These are phyloP conservation scores for Aspergillus vadensis DNA, from an alignment of 2,329 filamentous ascomycete species.

Conservation along the genomic window DNA sequence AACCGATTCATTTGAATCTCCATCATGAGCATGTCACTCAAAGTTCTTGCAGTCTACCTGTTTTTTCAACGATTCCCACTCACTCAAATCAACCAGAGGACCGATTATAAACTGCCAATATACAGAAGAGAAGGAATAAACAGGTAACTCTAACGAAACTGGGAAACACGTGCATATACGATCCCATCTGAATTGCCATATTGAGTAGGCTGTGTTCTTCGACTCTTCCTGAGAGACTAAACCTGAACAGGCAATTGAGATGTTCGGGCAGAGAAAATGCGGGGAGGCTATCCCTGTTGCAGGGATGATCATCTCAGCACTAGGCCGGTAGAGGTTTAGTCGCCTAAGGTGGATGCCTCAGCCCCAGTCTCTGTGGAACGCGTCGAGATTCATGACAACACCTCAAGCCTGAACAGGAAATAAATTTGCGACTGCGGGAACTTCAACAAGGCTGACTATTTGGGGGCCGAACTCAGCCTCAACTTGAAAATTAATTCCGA, in stretches of 20 bases:
- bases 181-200: no score
- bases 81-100: fast-evolving
- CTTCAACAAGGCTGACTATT: neutral
- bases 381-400: neutral
- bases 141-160: no score
- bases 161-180: no score
- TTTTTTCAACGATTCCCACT: no score
- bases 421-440: neutral
- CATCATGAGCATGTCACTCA: no score
- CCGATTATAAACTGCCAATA: no score
- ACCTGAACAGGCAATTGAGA: neutral
- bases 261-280: neutral
- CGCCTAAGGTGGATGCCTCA: neutral
- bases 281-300: neutral
- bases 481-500: neutral
- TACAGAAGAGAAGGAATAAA: no score
- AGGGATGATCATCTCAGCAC: neutral
- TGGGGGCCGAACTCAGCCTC: neutral
- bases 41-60: no score
- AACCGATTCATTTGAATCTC: no score
- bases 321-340: neutral
- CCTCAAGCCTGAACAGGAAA: neutral
- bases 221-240: neutral
- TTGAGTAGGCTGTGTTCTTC: no score
- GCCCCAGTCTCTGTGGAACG: neutral